Percentiles rank a stretch among this genome's conserved stretches.
Conservation (phyloP, 805 yeast genomes). For the Cyberlindnera galapagoensis region DNA sequence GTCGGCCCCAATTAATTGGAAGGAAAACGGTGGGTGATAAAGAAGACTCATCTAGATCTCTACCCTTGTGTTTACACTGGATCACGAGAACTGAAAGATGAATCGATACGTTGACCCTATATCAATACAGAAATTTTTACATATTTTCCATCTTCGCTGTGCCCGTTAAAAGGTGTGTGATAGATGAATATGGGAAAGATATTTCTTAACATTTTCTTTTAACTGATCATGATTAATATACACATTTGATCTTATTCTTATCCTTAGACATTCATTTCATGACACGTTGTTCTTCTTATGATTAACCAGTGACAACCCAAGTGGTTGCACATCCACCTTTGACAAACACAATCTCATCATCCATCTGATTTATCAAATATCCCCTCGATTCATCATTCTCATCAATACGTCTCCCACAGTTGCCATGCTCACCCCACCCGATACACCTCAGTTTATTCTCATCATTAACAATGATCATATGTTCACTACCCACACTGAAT, state of each 20-base stretch:
- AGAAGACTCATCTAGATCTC: conserved; percentile 15
- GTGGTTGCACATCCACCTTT: conserved; percentile 66
- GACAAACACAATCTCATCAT: conserved; percentile 26
- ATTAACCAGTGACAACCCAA: conserved; percentile 40
- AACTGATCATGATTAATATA: neutral
- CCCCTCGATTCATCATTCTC: conserved; percentile 27
- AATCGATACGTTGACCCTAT: conserved; percentile 61
- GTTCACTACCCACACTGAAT: conserved; percentile 76
- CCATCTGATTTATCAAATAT: conserved; percentile 26
- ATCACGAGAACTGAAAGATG: conserved; percentile 14
- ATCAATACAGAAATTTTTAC: conserved; percentile 54
- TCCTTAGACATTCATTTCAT: conserved; percentile 1
- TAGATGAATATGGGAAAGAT: conserved; percentile 79
- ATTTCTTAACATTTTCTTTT: conserved; percentile 51
- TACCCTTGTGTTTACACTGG: neutral
- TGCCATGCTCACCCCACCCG: conserved; percentile 99
- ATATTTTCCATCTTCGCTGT: conserved; percentile 71
- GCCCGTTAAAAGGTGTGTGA: conserved; percentile 27
- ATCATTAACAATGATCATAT: conserved; percentile 44
- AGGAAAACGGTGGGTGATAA: conserved; percentile 3
- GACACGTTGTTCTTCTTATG: conserved; percentile 1
- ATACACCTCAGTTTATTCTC: conserved; percentile 49
- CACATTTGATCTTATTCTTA: neutral
- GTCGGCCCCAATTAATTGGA: no score
- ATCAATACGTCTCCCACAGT: conserved; percentile 52